phyloP scores from a whole-genome alignment of 2,329 filamentous ascomycete species.

The Aotearoamyces nothofagi region DNA sequence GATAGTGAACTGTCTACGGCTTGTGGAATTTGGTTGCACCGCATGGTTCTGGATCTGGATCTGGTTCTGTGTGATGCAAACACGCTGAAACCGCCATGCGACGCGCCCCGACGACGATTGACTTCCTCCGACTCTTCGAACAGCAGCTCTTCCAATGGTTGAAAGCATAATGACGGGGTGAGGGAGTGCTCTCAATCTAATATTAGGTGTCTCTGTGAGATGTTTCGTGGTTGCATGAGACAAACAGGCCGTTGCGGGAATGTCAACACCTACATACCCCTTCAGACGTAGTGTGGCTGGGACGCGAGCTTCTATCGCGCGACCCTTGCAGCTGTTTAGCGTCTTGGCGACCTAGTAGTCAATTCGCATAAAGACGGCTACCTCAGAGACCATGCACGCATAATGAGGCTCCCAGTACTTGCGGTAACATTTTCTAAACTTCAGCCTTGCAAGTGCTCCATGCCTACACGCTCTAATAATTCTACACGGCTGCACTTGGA shows the following conservation, averaged over 20 bases:
- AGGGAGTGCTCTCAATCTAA: background rate
- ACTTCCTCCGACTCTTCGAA: constrained; percentile 12
- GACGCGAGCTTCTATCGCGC: background rate
- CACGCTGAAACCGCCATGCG: constrained; percentile 13
- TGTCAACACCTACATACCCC: background rate
- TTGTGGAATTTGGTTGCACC: constrained; percentile 6
- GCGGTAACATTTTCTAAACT: background rate
- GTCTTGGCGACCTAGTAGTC: too few relatives aligned
- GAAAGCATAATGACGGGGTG: constrained; percentile 16
- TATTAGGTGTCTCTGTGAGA: constrained; percentile 1
- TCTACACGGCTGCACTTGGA: constrained; percentile 1
- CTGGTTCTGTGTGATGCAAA: constrained; percentile 6
- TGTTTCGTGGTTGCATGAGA: constrained; percentile 5
- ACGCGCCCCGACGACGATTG: constrained; percentile 14
- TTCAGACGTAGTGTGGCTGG: background rate
- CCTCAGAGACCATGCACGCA: background rate
- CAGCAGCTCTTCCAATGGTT: constrained; percentile 16
- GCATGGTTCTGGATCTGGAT: constrained; percentile 1
- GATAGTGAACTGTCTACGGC: constrained; percentile 4
- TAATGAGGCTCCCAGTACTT: constrained; percentile 1
- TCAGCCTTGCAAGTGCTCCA: background rate
- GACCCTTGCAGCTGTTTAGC: too few relatives aligned
- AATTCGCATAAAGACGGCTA: too few relatives aligned
- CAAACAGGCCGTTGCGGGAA: constrained; percentile 4
- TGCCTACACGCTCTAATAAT: background rate